Percentiles rank a stretch among this genome's conserved stretches.
Conservation (phyloP, 306 rosid species). For the Macrotyloma uniflorum region DNA sequence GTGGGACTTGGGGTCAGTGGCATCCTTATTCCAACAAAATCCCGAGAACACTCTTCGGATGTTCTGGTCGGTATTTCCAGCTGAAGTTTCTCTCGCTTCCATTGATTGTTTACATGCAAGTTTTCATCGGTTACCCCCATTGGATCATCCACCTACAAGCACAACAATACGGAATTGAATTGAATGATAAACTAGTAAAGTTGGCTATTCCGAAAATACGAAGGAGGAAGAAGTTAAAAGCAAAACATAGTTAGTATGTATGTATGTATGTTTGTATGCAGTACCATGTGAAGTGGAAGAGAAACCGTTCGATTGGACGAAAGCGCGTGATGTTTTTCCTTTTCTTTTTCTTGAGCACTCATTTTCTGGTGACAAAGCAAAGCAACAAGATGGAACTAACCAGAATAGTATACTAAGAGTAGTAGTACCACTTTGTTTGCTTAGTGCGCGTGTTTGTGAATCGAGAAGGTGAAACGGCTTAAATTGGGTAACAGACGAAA, state of each 20-base stretch:
- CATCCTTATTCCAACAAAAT: conserved; percentile 71
- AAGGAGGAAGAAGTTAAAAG: neutral
- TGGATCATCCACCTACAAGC: conserved; percentile 55
- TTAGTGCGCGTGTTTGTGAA: neutral
- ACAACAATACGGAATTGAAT: neutral
- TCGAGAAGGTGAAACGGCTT: neutral
- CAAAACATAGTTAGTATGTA: neutral
- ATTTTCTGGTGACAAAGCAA: conserved; percentile 42
- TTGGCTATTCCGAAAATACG: neutral
- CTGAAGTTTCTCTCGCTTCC: conserved; percentile 68
- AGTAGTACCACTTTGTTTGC: neutral
- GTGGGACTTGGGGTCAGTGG: conserved; percentile 79
- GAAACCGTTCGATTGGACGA: conserved; percentile 48
- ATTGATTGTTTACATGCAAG: conserved; percentile 42
- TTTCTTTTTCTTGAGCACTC: conserved; percentile 45
- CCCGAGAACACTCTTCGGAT: conserved; percentile 46
- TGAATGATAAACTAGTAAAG: neutral
- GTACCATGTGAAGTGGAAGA: conserved; percentile 51
- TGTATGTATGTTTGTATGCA: neutral
- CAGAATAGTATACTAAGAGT: neutral
- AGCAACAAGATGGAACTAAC: conserved; percentile 19
- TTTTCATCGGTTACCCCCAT: conserved; percentile 44
- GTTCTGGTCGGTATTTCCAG: conserved; percentile 72
- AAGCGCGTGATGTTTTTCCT: conserved; percentile 34
- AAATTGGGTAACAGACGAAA: neutral